These are phyloP conservation scores for Hymenoscyphus albidus DNA, from an alignment of 2,329 filamentous ascomycete species.

Conservation along the genomic window DNA sequence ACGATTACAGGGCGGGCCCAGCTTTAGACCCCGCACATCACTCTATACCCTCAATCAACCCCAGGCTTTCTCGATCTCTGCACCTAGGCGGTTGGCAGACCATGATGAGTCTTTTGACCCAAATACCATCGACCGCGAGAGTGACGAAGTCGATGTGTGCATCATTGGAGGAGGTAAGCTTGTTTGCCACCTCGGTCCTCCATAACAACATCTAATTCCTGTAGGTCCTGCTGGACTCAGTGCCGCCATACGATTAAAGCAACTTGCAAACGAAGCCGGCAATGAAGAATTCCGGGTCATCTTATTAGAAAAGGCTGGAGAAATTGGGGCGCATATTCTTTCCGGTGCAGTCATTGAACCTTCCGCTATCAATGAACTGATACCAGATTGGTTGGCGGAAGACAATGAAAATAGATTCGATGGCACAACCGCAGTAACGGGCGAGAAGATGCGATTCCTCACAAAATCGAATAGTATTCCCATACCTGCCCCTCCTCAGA, in stretches of 20 bases:
- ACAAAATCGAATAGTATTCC: constrained; percentile 76
- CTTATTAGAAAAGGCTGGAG: constrained; percentile 89
- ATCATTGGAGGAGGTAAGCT: constrained; percentile 80
- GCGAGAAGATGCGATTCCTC: constrained; percentile 89
- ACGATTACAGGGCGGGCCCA: constrained; percentile 20
- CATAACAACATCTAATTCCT: constrained; percentile 16
- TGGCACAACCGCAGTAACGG: constrained; percentile 76
- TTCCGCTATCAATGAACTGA: constrained; percentile 78
- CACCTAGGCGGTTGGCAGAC: constrained; percentile 40
- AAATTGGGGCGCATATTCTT: constrained; percentile 90
- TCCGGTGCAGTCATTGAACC: constrained; percentile 96
- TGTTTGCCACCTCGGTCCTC: neutral
- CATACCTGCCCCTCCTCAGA: constrained; percentile 87
- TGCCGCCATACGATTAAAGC: constrained; percentile 91
- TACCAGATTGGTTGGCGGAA: constrained; percentile 90
- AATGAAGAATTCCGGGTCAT: constrained; percentile 95
- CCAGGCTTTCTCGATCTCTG: constrained; percentile 44
- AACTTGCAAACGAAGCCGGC: constrained; percentile 88
- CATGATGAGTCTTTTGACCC: constrained; percentile 62
- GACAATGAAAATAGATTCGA: constrained; percentile 85
- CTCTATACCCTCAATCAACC: constrained; percentile 27
- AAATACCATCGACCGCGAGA: constrained; percentile 72
- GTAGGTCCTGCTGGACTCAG: constrained; percentile 83
- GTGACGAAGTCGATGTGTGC: constrained; percentile 91
- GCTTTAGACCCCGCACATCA: constrained; percentile 23